Percentiles rank a stretch among this genome's conserved stretches.
Evolutionary conservation across 805 yeast species (phyloP).

Genomic region (Nakazawaea peltata): DNA sequence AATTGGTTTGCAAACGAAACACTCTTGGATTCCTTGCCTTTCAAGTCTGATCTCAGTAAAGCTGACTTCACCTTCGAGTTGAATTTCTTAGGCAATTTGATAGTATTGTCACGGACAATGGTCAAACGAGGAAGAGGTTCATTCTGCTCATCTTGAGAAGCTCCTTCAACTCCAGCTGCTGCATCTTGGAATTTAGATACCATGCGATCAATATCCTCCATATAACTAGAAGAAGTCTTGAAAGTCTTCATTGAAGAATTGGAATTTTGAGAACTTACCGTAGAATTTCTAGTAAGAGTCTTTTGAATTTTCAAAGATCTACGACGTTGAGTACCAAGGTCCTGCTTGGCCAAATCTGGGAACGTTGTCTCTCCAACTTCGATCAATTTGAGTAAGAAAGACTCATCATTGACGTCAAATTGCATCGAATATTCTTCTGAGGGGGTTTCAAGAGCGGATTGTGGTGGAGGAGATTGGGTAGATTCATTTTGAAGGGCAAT

Average conservation of each 20-base stretch:
- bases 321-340: slow-evolving; percentile 21
- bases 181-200: slow-evolving; percentile 13
- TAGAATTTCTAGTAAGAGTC: slow-evolving; percentile 27
- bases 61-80: background rate
- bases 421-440: background rate
- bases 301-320: slow-evolving; percentile 25
- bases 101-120: slow-evolving; percentile 11
- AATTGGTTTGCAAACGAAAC: slow-evolving; percentile 41
- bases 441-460: too few relatives aligned
- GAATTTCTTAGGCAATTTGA: slow-evolving; percentile 7
- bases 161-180: slow-evolving; percentile 1
- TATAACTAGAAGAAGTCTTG: slow-evolving; percentile 7
- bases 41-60: slow-evolving; percentile 2
- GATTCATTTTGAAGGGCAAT: too few relatives aligned
- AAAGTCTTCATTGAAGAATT: slow-evolving; percentile 11
- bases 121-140: too few relatives aligned
- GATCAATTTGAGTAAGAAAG: slow-evolving; percentile 15
- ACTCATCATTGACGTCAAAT: slow-evolving; percentile 2
- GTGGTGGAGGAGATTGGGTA: too few relatives aligned
- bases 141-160: too few relatives aligned
- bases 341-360: slow-evolving; percentile 21
- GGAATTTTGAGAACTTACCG: slow-evolving; percentile 16
- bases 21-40: too few relatives aligned
- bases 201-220: slow-evolving; percentile 10
- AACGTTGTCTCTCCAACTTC: slow-evolving; percentile 33